These are phyloP conservation scores for Selaginella tamariscina DNA, from an alignment of 75 land plant species.

Conservation along the genomic window DNA sequence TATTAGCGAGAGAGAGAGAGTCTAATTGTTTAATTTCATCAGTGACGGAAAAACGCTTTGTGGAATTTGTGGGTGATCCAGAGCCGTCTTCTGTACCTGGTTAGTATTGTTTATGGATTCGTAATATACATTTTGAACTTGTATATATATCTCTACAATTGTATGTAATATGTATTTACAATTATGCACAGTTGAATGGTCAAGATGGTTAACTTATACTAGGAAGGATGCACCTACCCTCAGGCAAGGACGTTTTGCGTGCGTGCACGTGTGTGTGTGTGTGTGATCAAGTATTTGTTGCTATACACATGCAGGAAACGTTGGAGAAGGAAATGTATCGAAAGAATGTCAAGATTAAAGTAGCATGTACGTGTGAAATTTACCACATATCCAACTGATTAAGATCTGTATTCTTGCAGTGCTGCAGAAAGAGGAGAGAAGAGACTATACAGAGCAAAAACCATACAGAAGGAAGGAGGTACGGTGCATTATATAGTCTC, in stretches of 20 bases:
- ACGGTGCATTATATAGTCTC: background rate
- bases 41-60: background rate
- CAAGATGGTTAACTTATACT: background rate
- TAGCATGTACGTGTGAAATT: background rate
- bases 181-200: background rate
- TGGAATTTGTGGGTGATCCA: background rate
- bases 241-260: background rate
- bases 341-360: background rate
- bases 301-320: background rate
- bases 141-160: background rate
- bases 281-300: background rate
- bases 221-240: background rate
- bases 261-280: background rate
- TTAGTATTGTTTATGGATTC: too few relatives aligned
- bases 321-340: background rate
- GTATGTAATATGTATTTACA: background rate
- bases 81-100: background rate
- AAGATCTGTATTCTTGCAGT: background rate
- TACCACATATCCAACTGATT: background rate
- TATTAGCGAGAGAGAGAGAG: too few relatives aligned
- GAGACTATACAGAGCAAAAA: background rate
- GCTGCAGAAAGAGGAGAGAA: background rate
- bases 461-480: background rate
- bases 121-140: background rate
- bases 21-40: too few relatives aligned